Base-by-base conservation (phyloP, 345 rosid genomes). In the Mangifera indica region DNA sequence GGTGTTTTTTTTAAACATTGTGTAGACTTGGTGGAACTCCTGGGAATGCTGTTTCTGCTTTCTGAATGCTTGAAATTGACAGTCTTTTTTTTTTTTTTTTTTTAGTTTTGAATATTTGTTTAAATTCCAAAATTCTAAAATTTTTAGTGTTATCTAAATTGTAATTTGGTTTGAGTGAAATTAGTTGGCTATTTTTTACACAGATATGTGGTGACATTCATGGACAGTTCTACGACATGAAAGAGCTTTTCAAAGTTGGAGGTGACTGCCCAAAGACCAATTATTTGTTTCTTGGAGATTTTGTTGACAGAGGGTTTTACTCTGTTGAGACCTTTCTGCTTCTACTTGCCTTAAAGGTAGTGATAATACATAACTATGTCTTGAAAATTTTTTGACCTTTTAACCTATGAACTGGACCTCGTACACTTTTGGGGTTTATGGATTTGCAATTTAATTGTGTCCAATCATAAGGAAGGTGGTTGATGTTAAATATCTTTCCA, bases 191-290 rank as follows among this genome's bases (percentile, higher is more conserved):
- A 51, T 34, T 78, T 51, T 45, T 21, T 69, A 25, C 63, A 20
- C 75, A 90, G 99, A 87, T 96, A 82, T 96, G 97, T 42, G 99
- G 99, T 72, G 99, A 96, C 75, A 93, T 96, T 69, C 99, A 96
- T 73, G 98, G 99, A 29, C 98, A 96, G 81, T 93, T 96, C 79
- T 93, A 88, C 78, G 99, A 96, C 78, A 84, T 96, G 98, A 93
- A 89, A 77, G 98, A 91, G 89, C 99, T 93, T 80, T 96, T 96
- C 80, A 91, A 72, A 79, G 97, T 86, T 12, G 99, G 99, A 42
- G 98, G 96, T 53, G 99, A 92, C 81, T 92, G 98, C 76, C 99
- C 98, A 56, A 89, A 88, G 86, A 93, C 97, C 63, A 93, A 91
- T 81, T 96, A 93, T 82, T 76, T 96, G 81, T 96, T 96, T 83